phyloP scores from a whole-genome alignment of 164 flowering plant species.

The Tinospora cordifolia region DNA sequence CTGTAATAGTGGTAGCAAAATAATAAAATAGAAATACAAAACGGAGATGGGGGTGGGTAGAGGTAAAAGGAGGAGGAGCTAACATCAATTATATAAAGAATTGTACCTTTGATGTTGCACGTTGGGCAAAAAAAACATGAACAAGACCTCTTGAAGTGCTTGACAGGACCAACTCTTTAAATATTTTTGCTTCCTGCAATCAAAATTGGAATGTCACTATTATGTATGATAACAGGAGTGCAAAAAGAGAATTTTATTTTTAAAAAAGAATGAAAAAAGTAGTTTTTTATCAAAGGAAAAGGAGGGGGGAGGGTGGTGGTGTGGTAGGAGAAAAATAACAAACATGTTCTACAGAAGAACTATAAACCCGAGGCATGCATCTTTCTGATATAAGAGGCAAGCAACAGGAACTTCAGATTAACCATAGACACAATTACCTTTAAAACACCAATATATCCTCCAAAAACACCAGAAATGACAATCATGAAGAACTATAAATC shows the following conservation, averaged over 20 bases:
- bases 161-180: conserved; percentile 45
- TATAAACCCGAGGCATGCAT: neutral
- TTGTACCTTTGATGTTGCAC: conserved; percentile 58
- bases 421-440: conserved; percentile 43
- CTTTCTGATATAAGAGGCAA: neutral
- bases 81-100: neutral
- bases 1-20: too few species aligned
- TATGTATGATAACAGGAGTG: neutral
- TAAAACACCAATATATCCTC: conserved; percentile 75
- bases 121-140: conserved; percentile 62
- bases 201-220: conserved; percentile 9
- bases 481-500: neutral
- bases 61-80: neutral
- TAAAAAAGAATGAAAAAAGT: too few species aligned
- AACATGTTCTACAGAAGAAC: neutral
- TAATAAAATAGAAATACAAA: too few species aligned
- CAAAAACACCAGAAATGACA: conserved; percentile 40
- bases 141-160: conserved; percentile 63
- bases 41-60: too few species aligned
- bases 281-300: neutral
- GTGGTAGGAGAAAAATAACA: too few species aligned
- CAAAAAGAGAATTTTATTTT: neutral
- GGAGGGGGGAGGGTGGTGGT: too few species aligned
- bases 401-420: neutral
- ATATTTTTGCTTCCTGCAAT: conserved; percentile 54